Evolutionary conservation across 768 basidiomycete genomes (phyloP).

Genomic region (Termitomyces eurrhizus): DNA sequence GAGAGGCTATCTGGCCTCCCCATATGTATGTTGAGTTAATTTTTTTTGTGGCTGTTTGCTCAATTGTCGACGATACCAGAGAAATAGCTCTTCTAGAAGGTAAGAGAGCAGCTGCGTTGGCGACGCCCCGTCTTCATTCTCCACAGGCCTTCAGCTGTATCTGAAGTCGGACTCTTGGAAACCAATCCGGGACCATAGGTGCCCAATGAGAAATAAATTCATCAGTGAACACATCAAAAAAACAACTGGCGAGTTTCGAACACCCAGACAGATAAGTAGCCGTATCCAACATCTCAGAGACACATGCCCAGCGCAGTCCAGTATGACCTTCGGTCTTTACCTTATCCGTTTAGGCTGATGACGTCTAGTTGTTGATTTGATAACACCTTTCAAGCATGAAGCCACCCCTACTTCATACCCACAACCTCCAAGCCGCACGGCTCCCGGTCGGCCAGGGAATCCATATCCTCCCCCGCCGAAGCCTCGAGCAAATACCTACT

Average conservation of each 20-base stretch:
- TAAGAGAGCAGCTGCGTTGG: slow-evolving; percentile 10
- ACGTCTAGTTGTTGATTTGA: slow-evolving; percentile 20
- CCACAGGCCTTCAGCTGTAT: slow-evolving; percentile 45
- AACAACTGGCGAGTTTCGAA: slow-evolving; percentile 46
- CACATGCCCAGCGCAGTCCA: slow-evolving; percentile 35
- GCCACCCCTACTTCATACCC: slow-evolving; percentile 8
- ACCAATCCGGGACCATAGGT: slow-evolving; percentile 45
- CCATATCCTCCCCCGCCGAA: slow-evolving; percentile 8
- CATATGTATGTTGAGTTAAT: slow-evolving; percentile 27
- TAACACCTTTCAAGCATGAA: slow-evolving; percentile 4
- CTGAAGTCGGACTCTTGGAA: slow-evolving; percentile 41
- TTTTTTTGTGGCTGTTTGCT: neutral
- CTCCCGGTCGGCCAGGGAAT: slow-evolving; percentile 20
- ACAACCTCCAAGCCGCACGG: slow-evolving; percentile 14
- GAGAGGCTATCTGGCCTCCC: slow-evolving; percentile 59
- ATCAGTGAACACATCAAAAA: slow-evolving; percentile 55
- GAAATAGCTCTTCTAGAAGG: slow-evolving; percentile 56
- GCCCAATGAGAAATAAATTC: slow-evolving; percentile 58
- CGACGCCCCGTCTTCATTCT: neutral
- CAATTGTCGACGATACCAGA: slow-evolving; percentile 9
- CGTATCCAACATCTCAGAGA: slow-evolving; percentile 55
- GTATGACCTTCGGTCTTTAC: neutral
- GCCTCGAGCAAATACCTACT: neutral
- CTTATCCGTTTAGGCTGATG: neutral
- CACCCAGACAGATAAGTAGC: slow-evolving; percentile 57